Percentiles rank a stretch among this genome's conserved stretches.
phyloP scores from a whole-genome alignment of 495 filamentous ascomycete species.

The Oleoguttula mirabilis region DNA sequence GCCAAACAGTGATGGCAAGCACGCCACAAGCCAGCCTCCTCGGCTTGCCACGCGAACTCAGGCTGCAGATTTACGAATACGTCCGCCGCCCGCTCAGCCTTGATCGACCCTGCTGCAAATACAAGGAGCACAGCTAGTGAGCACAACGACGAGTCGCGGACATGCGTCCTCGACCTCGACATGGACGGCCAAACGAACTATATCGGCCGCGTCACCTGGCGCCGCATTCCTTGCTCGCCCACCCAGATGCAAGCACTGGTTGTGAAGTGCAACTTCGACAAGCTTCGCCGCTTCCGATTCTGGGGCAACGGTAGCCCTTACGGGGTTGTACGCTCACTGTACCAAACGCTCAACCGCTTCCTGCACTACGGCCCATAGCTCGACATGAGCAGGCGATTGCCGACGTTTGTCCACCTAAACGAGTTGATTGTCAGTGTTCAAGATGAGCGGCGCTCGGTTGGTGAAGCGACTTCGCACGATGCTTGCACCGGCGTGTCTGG shows the following conservation, averaged over 20 bases:
- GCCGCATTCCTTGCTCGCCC: slow-evolving; percentile 1
- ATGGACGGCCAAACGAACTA: background rate
- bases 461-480: background rate
- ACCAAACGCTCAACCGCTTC: slow-evolving; percentile 1
- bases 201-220: background rate
- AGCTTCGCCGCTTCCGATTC: background rate
- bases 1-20: too few species aligned
- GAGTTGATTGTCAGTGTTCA: background rate
- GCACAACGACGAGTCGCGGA: too few species aligned
- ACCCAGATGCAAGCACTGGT: background rate
- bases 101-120: too few species aligned
- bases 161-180: background rate
- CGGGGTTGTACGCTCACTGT: background rate
- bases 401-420: background rate
- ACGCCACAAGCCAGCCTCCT: slow-evolving; percentile 4
- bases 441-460: background rate
- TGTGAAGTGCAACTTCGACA: background rate
- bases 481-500: background rate
- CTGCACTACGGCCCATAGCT: slow-evolving; percentile 1
- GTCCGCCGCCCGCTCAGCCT: too few species aligned
- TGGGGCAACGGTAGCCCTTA: background rate
- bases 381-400: background rate
- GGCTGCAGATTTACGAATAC: slow-evolving; percentile 2
- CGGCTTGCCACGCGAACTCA: slow-evolving; percentile 1
- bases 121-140: too few species aligned